Evolutionary conservation across 2,329 filamentous ascomycete species (phyloP), one percentile per base, ranked within the genome.

Genomic region (Pseudocercospora fuligena): DNA sequence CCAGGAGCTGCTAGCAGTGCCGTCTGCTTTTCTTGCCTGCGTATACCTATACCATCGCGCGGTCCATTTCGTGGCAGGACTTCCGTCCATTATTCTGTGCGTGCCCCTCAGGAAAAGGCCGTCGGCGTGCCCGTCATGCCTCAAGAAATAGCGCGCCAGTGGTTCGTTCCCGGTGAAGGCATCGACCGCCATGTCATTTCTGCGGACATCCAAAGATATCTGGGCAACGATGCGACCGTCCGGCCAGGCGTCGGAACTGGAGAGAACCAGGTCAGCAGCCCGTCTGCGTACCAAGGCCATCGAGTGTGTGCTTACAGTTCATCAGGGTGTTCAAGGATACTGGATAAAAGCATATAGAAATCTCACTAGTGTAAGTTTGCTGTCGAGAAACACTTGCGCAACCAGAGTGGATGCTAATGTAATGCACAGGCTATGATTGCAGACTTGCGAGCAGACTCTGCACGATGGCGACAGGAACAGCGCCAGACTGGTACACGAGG

Each of bases 261-360:
- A 63, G 79, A 82, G 64, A 78, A 82, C 73, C 77, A 82, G 77
- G 81, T 83, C 72, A 77, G 79, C 70, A 63, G 19, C 53, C 40
- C 51, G 21, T 36, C 72, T 69, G 68, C 60, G 43, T 46, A 67
- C 46, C 54, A 29, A 27, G 31, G 43, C 29, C 59, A 43, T 46
- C 51, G 65, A 43, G 47, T 58, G 53, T 36, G 29, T 67, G 66
- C 73, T 76, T 56, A 74, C 69, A 14, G 25, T 51, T 31, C 46
- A 7, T 36, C 65, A 79, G 81, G 81, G 82, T 72, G 78, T 81
- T 66, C 72, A 78, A 59, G 83, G 83, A 65, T 85, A 82, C 78
- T 83, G 81, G 82, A 84, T 85, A 71, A 82, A 82, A 62, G 82
- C 82, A 40, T 84, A 84, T 74, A 80, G 83, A 49, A 84, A 82